Base-by-base conservation (phyloP, 371 early-diverging fungal genomes). In the Rhizomucor pusillus region DNA sequence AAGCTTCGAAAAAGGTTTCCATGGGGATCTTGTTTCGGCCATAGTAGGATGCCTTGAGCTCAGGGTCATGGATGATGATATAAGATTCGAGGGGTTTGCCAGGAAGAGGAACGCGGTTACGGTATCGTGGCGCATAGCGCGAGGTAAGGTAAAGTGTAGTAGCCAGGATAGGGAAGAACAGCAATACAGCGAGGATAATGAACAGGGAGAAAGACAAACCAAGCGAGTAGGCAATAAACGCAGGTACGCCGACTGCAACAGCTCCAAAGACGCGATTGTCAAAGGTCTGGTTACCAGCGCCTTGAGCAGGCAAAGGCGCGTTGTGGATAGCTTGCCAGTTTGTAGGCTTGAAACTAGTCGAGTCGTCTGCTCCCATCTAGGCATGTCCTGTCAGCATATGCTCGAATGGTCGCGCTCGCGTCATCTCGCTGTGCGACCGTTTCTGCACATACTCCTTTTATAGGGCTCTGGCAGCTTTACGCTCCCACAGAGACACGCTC, bases 1-100 rank as follows among this genome's bases (percentile, higher is more conserved):
- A 98, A 58, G 86, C 85, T 66, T 98, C 97, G 56, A 95, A 95
- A 77, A 93, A 94, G 54, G 87, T 85, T 68, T 95, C 97, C 89
- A 95, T 95, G 51, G 98, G 95, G 56, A 97, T 95, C 82, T 91
- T 92, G 79, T 77, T 85, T 53, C 72, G 74, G 56, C 89, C 92
- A 54, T 75, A 63, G 85, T 92, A 94, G 54, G 72, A 56, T 56
- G 77, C 53, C 67, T 71, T 71, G 57, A 97, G 86, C 37, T 79
- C 85, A 54, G 87, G 75, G 69, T 94, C 94, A 59, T 87, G 81
- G 77, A 97, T 87, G 35, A 76, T 87, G 63, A 97, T 75, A 82
- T 97, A 97, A 33, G 85, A 82, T 68, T 92, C 92, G 46, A 94
- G 56, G 47, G 81, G 83, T 65, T 85, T 82, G 63, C 85, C 88